Base-by-base conservation (phyloP, 495 filamentous ascomycete species). In the Oidiodendron maius region DNA sequence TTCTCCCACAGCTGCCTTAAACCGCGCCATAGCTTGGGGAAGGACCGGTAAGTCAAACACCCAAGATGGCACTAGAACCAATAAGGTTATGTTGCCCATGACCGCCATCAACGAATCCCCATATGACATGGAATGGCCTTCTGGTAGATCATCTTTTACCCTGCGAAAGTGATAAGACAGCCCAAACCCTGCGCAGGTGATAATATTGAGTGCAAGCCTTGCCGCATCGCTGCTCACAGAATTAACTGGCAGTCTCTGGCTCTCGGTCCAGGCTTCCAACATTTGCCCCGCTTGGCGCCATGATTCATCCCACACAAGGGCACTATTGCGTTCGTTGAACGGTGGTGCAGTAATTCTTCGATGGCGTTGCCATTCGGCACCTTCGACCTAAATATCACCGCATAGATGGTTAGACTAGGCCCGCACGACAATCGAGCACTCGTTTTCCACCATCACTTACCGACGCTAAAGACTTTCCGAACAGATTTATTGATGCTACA, bases 281-380 rank as follows among this genome's bases (percentile, higher is more conserved):
- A 74, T 67, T 5, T 61, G 60, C 18, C 50, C 44, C 1, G 68
- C 60, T 49, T 74, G 70, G 0, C 52, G 52, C 0, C 73, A 11
- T 1, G 64, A 53, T 56, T 73, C 68, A 1, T 39, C 38, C 72
- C 71, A 74, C 2, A 74, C 69, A 5, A 68, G 46, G 0, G 40
- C 48, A 45, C 63, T 74, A 39, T 59, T 74, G 1, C 54, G 57
- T 51, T 76, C 70, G 46, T 71, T 74, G 48, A 76, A 74, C 0
- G 64, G 63, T 1, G 63, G 48, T 0, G 66, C 59, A 3, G 64
- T 64, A 11, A 66, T 40, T 44, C 63, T 66, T 3, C 71, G 53
- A 23, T 73, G 69, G 10, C 65, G 61, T 42, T 63, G 58, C 71
- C 70, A 73, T 16, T 68, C 62, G 0, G 55, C 46, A 17, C 70